Evolutionary conservation across 768 basidiomycete genomes (phyloP).

Genomic region (Trametes cubensis): DNA sequence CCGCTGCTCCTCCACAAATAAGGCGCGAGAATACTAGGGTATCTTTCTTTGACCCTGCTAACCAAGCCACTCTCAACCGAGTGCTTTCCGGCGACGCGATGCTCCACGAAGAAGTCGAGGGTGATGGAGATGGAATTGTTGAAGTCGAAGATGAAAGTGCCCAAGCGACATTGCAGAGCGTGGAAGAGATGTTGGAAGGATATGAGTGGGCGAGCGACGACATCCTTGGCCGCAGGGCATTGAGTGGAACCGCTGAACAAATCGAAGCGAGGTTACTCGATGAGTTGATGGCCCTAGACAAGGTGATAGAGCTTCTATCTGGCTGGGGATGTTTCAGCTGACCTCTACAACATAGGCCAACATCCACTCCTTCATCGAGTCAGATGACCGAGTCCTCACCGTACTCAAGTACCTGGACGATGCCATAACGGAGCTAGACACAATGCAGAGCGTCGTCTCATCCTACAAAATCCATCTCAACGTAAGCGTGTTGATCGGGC

Average conservation of each 20-base stretch:
- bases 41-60: constrained; percentile 80
- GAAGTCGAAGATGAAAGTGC: constrained; percentile 54
- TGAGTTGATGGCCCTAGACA: constrained; percentile 91
- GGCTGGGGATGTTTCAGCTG: not conserved
- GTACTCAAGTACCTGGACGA: constrained; percentile 91
- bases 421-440: constrained; percentile 84
- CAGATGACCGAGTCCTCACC: constrained; percentile 84
- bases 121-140: constrained; percentile 46
- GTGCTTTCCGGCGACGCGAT: constrained; percentile 50
- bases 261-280: constrained; percentile 89
- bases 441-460: constrained; percentile 84
- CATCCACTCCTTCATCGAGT: constrained; percentile 95
- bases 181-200: constrained; percentile 98
- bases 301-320: constrained; percentile 48
- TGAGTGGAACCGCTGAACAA: constrained; percentile 80
- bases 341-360: constrained; percentile 65
- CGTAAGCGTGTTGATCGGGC: constrained; percentile 47
- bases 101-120: constrained; percentile 45
- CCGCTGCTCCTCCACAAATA: constrained; percentile 37
- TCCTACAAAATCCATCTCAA: constrained; percentile 97
- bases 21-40: constrained; percentile 72
- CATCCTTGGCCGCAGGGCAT: constrained; percentile 64
- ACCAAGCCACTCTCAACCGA: constrained; percentile 73
- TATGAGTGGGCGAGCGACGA: constrained; percentile 95
- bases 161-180: constrained; percentile 83